Base-by-base conservation (phyloP, 805 yeast genomes). In the Phaffomyces thermotolerans region DNA sequence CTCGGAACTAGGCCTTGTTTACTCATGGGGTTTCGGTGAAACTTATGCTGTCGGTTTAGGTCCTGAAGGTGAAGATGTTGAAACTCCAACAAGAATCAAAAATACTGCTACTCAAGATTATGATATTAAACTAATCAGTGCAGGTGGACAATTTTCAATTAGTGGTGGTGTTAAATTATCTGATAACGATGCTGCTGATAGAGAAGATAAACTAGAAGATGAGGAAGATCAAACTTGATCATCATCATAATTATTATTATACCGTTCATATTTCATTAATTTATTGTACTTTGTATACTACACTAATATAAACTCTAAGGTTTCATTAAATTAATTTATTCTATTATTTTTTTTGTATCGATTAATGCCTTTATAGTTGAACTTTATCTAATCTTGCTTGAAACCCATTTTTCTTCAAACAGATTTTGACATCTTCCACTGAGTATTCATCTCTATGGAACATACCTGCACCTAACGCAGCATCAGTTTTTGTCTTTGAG, bases 381-480 rank as follows among this genome's bases (percentile, higher is more conserved):
- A 34, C 34, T 9, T 42, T 38, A 49, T 83, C 90, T 49, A 81
- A 68, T 63, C 96, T 76, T n/a, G 87, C 95, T 47, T 77, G 77
- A 58, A 87, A 72, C 0, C 84, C 86, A 14, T 73, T 62, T 1
- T 69, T 64, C 37, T 70, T 64, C 60, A 91, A 72, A 52, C 74
- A 79, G 25, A 73, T 61, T 64, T 93, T 93, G 36, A 93, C 96
- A 40, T 89, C 81, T 40, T 75, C 73, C 15, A 93, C 97, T 12
- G 87, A 80, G 64, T 84, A 93, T 57, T 91, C 98, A 20, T 86
- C 90, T 60, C 99, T 75, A 69, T 93, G 99, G 72, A 93, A 93
- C 82, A 93, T 84, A 36, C 99, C 99, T 4, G 99, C 99, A 33
- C 99, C 99, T 34, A 93, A 72, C 15, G 99, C 98, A 36, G 99